These are phyloP conservation scores for Talaromyces sp. DNA, from an alignment of 2,329 filamentous ascomycete species.

Conservation along the genomic window DNA sequence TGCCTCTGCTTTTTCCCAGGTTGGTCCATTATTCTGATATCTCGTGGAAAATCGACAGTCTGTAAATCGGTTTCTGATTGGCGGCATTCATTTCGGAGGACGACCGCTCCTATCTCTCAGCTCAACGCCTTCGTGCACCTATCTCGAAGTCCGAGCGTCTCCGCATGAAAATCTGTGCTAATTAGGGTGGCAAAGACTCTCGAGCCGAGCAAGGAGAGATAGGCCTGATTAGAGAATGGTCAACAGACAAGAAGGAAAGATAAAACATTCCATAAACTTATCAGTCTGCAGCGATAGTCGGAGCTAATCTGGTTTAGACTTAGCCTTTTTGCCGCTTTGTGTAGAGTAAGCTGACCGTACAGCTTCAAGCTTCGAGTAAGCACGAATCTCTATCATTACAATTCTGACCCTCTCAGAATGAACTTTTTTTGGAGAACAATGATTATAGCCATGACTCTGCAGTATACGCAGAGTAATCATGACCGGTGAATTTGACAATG, in stretches of 20 bases:
- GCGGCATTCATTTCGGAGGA: constrained; percentile 7
- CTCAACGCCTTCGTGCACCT: not conserved
- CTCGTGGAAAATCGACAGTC: not conserved
- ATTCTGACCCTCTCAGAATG: not conserved
- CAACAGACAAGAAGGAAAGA: not conserved
- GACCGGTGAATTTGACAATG: not conserved
- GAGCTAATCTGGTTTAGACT: not conserved
- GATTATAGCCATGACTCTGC: not conserved
- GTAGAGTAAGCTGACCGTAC: not conserved
- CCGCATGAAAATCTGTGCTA: not conserved
- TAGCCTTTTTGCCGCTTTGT: not conserved
- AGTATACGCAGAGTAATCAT: not conserved
- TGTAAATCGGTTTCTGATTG: constrained; percentile 5
- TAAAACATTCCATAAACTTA: not conserved
- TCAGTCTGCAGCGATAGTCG: not conserved
- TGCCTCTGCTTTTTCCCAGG: not conserved
- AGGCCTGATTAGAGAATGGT: not conserved
- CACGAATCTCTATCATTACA: not conserved
- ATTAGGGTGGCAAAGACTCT: not conserved
- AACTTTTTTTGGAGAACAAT: not conserved
- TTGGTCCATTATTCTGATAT: not conserved
- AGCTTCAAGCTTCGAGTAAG: not conserved
- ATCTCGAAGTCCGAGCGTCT: not conserved
- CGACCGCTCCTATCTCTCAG: not conserved
- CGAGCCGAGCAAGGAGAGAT: not conserved